A percentile compares a stretch with the other conserved stretches of the same genome.
Conservation (phyloP, 1,139 yeast genomes). For the Yueomyces sp. region DNA sequence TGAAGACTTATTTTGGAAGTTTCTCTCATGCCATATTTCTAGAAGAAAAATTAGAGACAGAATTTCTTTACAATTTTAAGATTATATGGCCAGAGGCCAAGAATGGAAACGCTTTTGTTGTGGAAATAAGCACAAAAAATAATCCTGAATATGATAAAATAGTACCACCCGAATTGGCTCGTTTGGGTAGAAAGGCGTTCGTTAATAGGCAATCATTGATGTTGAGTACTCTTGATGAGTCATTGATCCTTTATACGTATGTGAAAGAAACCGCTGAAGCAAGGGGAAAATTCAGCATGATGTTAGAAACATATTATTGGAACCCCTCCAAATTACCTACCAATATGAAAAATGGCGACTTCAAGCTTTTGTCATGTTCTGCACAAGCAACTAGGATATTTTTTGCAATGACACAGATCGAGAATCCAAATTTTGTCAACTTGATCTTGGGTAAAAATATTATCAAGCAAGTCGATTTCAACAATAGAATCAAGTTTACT, state of each 20-base stretch:
- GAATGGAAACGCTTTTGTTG: conserved; percentile 29
- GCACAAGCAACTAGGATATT: conserved; percentile 51
- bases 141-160: conserved; percentile 25
- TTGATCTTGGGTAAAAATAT: conserved; percentile 51
- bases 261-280: conserved; percentile 27
- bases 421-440: conserved; percentile 43
- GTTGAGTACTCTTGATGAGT: conserved; percentile 27
- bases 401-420: conserved; percentile 49
- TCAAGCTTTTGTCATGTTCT: conserved; percentile 46
- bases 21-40: conserved; percentile 49
- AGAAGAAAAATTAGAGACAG: conserved; percentile 40
- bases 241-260: conserved; percentile 35
- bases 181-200: conserved; percentile 29
- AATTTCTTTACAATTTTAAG: conserved; percentile 35
- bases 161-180: conserved; percentile 27
- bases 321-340: conserved; percentile 39
- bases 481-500: conserved; percentile 39
- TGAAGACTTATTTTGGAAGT: conserved; percentile 43
- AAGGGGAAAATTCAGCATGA: conserved; percentile 29
- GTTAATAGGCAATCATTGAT: conserved; percentile 33
- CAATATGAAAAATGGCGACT: conserved; percentile 22
- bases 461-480: conserved; percentile 45
- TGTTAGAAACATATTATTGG: conserved; percentile 47
- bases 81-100: conserved; percentile 44
- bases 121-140: conserved; percentile 26